phyloP scores from a whole-genome alignment of 169 alveolate genomes.

The Cryptosporidium parvum region DNA sequence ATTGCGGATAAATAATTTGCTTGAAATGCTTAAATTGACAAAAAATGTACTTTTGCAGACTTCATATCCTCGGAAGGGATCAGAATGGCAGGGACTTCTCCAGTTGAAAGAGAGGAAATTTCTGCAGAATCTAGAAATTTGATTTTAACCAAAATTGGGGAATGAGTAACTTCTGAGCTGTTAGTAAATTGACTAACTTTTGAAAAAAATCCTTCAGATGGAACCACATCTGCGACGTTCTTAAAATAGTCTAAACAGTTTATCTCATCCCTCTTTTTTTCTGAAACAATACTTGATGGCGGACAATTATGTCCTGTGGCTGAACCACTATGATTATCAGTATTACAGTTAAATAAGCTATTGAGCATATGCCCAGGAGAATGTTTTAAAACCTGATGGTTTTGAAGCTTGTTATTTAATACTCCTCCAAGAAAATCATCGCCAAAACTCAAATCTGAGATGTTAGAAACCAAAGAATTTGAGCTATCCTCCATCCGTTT shows the following conservation, averaged over 20 bases:
- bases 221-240: constrained; percentile 3
- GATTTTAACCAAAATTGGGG: constrained; percentile 47
- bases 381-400: background rate
- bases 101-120: constrained; percentile 34
- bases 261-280: background rate
- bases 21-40: constrained; percentile 33
- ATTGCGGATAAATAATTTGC: constrained; percentile 1
- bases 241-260: background rate
- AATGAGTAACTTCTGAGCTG: background rate
- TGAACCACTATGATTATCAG: constrained; percentile 1
- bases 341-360: background rate
- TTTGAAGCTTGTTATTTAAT: background rate
- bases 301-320: background rate
- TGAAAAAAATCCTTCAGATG: constrained; percentile 18
- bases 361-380: background rate
- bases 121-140: constrained; percentile 37
- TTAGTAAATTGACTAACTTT: background rate
- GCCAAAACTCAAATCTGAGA: constrained; percentile 39
- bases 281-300: background rate
- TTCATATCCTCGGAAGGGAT: constrained; percentile 64
- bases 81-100: constrained; percentile 65
- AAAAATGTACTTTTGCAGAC: constrained; percentile 58
- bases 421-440: constrained; percentile 34
- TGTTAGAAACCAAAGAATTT: constrained; percentile 50
- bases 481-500: constrained; percentile 57